phyloP scores from a whole-genome alignment of 2,329 filamentous ascomycete genomes.

The Basipetospora sp. region DNA sequence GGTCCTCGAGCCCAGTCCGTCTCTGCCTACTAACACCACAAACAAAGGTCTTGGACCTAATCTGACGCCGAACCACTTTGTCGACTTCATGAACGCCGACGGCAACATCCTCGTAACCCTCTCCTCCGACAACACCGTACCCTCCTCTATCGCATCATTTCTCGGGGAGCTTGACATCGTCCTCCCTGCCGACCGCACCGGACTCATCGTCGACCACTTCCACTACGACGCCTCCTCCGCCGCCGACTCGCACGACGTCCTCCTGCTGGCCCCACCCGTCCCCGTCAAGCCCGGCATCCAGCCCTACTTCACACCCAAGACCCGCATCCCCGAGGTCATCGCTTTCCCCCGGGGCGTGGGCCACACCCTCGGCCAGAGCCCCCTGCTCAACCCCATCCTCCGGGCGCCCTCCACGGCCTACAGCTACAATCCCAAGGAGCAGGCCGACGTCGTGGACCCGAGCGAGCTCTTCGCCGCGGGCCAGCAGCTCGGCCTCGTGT shows the following conservation, averaged over 20 bases:
- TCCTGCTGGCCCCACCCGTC: slow-evolving; percentile 58
- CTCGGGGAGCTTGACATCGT: slow-evolving; percentile 80
- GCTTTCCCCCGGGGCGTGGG: slow-evolving; percentile 72
- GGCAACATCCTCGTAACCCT: slow-evolving; percentile 85
- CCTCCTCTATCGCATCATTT: slow-evolving; percentile 60
- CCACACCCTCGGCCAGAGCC: slow-evolving; percentile 64
- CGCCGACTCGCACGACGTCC: slow-evolving; percentile 71
- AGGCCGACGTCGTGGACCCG: slow-evolving; percentile 43
- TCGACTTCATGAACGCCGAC: slow-evolving; percentile 80
- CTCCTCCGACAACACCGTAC: slow-evolving; percentile 54
- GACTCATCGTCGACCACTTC: slow-evolving; percentile 88
- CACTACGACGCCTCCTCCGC: slow-evolving; percentile 70
- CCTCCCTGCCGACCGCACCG: slow-evolving; percentile 71
- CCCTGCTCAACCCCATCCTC: slow-evolving; percentile 67
- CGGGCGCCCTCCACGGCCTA: slow-evolving; percentile 76
- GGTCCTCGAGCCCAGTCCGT: neutral
- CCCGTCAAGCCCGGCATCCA: slow-evolving; percentile 53
- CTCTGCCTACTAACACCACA: slow-evolving; percentile 6
- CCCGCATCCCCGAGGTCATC: slow-evolving; percentile 38
- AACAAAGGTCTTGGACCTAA: slow-evolving; percentile 65
- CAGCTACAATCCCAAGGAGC: slow-evolving; percentile 85
- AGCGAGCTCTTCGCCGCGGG: slow-evolving; percentile 80
- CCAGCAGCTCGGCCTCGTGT: slow-evolving; percentile 69
- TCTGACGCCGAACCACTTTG: slow-evolving; percentile 68
- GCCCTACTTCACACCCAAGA: slow-evolving; percentile 58